These are phyloP conservation scores for Populus simonii DNA, from an alignment of 345 rosid species.

Conservation along the genomic window DNA sequence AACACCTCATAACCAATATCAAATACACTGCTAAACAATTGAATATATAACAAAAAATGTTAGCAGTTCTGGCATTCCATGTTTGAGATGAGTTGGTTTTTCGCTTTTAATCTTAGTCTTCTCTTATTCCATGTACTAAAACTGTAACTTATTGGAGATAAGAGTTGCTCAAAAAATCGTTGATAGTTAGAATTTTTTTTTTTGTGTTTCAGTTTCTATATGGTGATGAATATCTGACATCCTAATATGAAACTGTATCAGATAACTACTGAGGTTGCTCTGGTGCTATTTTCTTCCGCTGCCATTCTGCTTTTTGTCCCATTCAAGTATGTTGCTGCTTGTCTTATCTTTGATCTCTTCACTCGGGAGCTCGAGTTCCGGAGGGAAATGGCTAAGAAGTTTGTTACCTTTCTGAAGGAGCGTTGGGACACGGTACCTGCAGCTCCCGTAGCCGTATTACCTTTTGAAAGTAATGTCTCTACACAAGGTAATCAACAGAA, in stretches of 20 bases:
- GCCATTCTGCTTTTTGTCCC: slow-evolving; percentile 59
- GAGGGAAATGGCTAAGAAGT: slow-evolving; percentile 65
- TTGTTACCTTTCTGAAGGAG: slow-evolving; percentile 56
- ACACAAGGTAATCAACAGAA: slow-evolving; percentile 33
- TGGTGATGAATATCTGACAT: neutral
- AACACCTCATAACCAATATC: neutral
- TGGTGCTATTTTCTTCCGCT: slow-evolving; percentile 58
- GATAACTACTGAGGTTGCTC: slow-evolving; percentile 81
- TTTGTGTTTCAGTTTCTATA: neutral
- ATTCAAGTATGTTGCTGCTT: slow-evolving; percentile 74
- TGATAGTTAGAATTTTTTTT: neutral
- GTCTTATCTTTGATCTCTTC: slow-evolving; percentile 66
- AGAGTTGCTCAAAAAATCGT: neutral
- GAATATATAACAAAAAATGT: neutral
- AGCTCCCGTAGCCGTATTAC: slow-evolving; percentile 74
- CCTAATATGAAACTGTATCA: slow-evolving; percentile 23
- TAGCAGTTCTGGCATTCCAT: neutral
- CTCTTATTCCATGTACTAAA: neutral
- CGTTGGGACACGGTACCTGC: slow-evolving; percentile 91
- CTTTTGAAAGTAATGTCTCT: slow-evolving; percentile 48
- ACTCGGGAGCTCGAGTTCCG: slow-evolving; percentile 88
- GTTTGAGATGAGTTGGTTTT: neutral
- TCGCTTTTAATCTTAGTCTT: neutral
- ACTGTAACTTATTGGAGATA: neutral
- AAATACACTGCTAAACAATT: neutral